Percentiles rank a stretch among this genome's conserved stretches.
Conservation (phyloP, 306 rosid species). For the Malus asiatica region DNA sequence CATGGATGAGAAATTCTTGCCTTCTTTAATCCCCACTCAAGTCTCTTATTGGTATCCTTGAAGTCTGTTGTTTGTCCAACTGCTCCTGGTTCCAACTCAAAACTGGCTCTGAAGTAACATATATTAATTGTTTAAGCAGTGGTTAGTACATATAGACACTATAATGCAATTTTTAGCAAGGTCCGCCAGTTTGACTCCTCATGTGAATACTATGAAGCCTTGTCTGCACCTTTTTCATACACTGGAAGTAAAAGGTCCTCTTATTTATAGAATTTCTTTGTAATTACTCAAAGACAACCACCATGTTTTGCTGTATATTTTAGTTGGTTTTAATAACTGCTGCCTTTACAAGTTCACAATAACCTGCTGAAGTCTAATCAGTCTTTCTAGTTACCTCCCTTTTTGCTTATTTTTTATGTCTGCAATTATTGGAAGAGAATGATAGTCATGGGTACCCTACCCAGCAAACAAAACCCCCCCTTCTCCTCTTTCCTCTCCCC, state of each 20-base stretch:
- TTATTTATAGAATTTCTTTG: not conserved
- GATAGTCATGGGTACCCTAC: not conserved
- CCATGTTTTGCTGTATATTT: not conserved
- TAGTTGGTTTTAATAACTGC: not conserved
- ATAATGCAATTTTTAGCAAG: not conserved
- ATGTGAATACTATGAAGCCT: not conserved
- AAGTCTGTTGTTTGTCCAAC: slow-evolving; percentile 72
- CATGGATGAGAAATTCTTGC: slow-evolving; percentile 30
- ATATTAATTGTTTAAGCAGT: slow-evolving; percentile 18
- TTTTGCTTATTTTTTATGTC: not conserved
- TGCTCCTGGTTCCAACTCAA: slow-evolving; percentile 75
- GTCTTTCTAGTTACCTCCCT: not conserved
- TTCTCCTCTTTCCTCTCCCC: too few relatives aligned
- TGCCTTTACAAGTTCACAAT: not conserved
- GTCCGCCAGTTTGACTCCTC: not conserved
- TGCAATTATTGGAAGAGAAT: not conserved
- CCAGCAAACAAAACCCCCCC: too few relatives aligned
- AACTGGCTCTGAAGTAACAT: slow-evolving; percentile 59
- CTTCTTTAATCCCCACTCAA: slow-evolving; percentile 78
- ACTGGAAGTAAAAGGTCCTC: not conserved
- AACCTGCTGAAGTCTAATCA: not conserved
- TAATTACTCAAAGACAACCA: not conserved
- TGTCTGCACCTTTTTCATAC: not conserved
- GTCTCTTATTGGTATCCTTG: slow-evolving; percentile 67
- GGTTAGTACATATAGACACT: not conserved